Base-by-base conservation (phyloP, 2,329 filamentous ascomycete genomes). In the Aspergillus sp. region DNA sequence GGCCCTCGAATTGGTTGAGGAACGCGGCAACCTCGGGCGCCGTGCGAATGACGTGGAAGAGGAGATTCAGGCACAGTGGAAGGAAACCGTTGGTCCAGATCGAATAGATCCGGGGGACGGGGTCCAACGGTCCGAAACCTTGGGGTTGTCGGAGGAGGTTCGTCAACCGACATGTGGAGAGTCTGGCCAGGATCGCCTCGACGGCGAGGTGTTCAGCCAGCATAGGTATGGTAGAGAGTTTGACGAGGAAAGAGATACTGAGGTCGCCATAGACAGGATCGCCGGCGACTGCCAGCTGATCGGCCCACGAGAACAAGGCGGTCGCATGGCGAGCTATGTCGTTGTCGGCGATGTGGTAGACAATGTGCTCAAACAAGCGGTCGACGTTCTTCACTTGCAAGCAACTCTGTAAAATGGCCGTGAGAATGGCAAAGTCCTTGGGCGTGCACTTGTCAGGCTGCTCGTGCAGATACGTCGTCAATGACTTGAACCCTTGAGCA, bases 181-280 rank as follows among this genome's bases (percentile, higher is more conserved):
- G 81, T 61, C 91, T 90, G 67, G 88, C 86, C 6, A 99, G 84
- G 14, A 96, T 82, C 32, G 90, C 92, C 67, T 96, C 92, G 46
- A 92, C 88, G 0, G 94, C 95, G 67, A 99, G 87, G 63, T 95
- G 90, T 73, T 98, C 94, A 2, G 95, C 94, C 54, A 98, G 83
- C 18, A 86, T 77, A 0, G 90, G 90, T 14, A 98, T 83, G 14
- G 86, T 88, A 1, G 93, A 96, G 12, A 99, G 84, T 66, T 96
- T 91, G 22, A 96, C 86, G 14, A 99, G 83, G 75, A 98, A 96
- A 26, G 93, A 83, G 46, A 96, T 84, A 68, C 90, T 91, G n/a
- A 97, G 85, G 72, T 97, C 93, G 64, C 93, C 95, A 74, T 97
- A 98, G 31, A 98, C 82, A 0, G 95, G 94, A 71, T 98, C 94